Evolutionary conservation across 129 eudicot genomes (phyloP), one percentile per base, ranked within the genome.

Genomic region (Escallonia herrerae): DNA sequence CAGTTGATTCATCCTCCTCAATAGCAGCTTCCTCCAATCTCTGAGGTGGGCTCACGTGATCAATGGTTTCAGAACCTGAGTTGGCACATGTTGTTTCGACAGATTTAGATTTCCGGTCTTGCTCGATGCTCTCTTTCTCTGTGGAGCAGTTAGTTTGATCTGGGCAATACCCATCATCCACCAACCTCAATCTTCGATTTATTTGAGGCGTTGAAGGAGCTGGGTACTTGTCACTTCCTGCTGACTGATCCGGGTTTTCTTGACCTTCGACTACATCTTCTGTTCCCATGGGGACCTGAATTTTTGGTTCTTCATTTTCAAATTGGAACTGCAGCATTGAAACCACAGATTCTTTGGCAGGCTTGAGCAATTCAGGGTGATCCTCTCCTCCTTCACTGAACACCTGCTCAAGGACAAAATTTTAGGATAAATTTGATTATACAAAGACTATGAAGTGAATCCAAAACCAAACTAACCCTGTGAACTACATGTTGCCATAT

Each of bases 401-500:
- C 22, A 85, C 96, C 96, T 88, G 83, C 76, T 8, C 39, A 22
- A 44, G 33, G 60, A 6, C 48, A 43, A 55, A 5, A 33, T 47
- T 47, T 7, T 63, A 9, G 54, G 12, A 38, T 13, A 40, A 66
- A 2, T 5, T 4, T 13, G 8, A 58, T 58, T 15, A 13, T 22
- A 48, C 47, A 49, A 48, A 43, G 38, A 58, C 22, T 4, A 11
- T 9, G 5, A 6, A 7, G 7, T 46, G 66, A 66, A n/a, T 51
- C 4, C 47, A 44, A 43, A 44, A 58, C 60, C 8, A 51, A 65
- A 62, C 63, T 22, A 11, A 84, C 96, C 93, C 85, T 88, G 68
- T 88, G 89, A 75, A 82, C 91, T 51, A 84, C 89, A 72, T 87
- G 95, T 77, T 87, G 95, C 95, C 91, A 87, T 70, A 88, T 80